Conservation (phyloP, 495 filamentous ascomycete genomes). For the Trichoderma gamsii region DNA sequence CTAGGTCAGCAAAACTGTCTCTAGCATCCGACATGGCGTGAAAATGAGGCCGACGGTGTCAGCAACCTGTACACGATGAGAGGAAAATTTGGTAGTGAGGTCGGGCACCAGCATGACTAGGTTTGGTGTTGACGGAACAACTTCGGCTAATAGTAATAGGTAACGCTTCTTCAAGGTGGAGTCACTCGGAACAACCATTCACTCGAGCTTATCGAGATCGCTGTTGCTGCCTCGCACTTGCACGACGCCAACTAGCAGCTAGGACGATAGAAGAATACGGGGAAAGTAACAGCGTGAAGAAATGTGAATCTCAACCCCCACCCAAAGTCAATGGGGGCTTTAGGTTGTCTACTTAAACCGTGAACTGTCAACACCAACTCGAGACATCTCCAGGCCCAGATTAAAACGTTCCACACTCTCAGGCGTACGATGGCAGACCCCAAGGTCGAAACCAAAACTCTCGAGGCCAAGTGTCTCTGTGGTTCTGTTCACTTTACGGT, state of each 20-base stretch:
- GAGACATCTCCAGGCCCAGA: neutral
- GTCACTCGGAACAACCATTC: neutral
- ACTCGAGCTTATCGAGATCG: neutral
- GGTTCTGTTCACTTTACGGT: constrained; percentile 32
- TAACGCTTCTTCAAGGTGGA: neutral
- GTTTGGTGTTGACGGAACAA: neutral
- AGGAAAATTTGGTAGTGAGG: neutral
- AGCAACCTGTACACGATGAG: neutral
- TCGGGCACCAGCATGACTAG: neutral
- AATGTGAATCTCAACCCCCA: neutral
- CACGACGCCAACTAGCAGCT: neutral
- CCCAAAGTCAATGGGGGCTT: neutral
- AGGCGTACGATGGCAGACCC: neutral
- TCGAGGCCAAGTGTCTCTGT: constrained; percentile 39
- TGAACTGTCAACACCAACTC: neutral
- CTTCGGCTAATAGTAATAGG: neutral
- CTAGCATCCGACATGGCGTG: constrained; percentile 29
- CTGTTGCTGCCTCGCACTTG: neutral
- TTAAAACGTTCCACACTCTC: neutral
- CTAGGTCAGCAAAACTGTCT: constrained; percentile 52
- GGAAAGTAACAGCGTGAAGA: neutral
- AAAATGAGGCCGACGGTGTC: neutral
- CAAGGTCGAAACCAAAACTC: constrained; percentile 22
- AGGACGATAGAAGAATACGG: neutral
- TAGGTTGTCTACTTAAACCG: neutral